Percentiles rank a stretch among this genome's conserved stretches.
Conservation (phyloP, 2,329 filamentous ascomycete genomes). For the Hortaea werneckii region DNA sequence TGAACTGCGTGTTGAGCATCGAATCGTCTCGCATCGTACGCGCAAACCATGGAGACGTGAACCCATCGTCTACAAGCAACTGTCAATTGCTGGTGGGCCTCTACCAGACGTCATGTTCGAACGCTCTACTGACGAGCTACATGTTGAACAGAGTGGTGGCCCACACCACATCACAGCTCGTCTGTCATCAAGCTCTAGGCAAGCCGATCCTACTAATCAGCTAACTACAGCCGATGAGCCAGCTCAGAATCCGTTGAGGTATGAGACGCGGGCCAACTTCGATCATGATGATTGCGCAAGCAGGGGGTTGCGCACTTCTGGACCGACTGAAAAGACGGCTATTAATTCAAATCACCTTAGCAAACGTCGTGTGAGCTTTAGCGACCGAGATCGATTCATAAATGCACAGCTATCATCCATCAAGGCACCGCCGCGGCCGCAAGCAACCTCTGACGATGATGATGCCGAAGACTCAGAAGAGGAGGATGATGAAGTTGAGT, state of each 20-base stretch:
- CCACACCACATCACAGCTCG: not conserved
- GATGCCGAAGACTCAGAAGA: slow-evolving; percentile 9
- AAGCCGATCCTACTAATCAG: too few relatives aligned
- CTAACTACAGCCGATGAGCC: too few relatives aligned
- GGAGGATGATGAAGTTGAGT: slow-evolving; percentile 6
- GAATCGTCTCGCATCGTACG: not conserved
- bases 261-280: too few relatives aligned
- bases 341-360: too few relatives aligned
- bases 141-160: slow-evolving; percentile 1
- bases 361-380: slow-evolving; percentile 9
- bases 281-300: too few relatives aligned
- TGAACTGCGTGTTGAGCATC: slow-evolving; percentile 1
- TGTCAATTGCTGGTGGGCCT: slow-evolving; percentile 8
- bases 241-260: too few relatives aligned
- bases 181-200: too few relatives aligned
- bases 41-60: not conserved
- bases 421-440: slow-evolving; percentile 12
- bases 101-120: slow-evolving; percentile 18
- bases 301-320: too few relatives aligned
- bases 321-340: too few relatives aligned
- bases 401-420: slow-evolving; percentile 17
- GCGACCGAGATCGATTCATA: slow-evolving; percentile 11
- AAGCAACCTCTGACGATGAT: slow-evolving; percentile 4
- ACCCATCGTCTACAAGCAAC: not conserved
- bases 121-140: slow-evolving; percentile 5